A percentile compares a stretch with the other conserved stretches of the same genome.
These are phyloP conservation scores for Neoscytalidium dimidiatum DNA, from an alignment of 2,329 filamentous ascomycete genomes.

Conservation along the genomic window DNA sequence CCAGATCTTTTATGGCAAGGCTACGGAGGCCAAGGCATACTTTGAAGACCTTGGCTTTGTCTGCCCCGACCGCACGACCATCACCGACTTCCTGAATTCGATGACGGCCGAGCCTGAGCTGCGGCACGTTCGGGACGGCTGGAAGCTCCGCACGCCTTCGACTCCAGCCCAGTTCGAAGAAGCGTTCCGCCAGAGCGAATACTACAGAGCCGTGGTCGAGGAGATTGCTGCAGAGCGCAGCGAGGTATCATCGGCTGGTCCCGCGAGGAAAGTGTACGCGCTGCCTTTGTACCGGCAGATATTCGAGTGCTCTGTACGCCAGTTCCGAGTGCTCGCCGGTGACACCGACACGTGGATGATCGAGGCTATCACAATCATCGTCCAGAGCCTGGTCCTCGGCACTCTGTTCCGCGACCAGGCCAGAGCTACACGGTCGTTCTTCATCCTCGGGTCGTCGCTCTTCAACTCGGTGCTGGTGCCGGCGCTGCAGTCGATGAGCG, in stretches of 20 bases:
- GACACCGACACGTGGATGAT: neutral
- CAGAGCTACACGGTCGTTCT: neutral
- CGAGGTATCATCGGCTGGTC: neutral
- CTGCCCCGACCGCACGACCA: constrained; percentile 44
- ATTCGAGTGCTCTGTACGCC: neutral
- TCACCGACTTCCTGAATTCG: constrained; percentile 71
- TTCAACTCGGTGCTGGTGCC: neutral
- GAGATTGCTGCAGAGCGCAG: neutral
- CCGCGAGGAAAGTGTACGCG: neutral
- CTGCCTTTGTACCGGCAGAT: neutral
- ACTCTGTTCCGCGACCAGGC: neutral
- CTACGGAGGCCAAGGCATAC: constrained; percentile 58
- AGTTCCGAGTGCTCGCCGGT: neutral
- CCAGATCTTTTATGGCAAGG: constrained; percentile 70
- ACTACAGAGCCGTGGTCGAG: neutral
- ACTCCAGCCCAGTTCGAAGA: neutral
- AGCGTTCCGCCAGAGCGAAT: neutral
- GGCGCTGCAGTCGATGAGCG: neutral
- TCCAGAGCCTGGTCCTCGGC: neutral
- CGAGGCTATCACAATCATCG: neutral
- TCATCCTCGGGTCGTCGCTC: neutral
- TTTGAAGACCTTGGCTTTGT: constrained; percentile 64
- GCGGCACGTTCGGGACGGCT: neutral
- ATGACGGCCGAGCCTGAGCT: constrained; percentile 49
- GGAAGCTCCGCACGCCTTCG: neutral